These are phyloP conservation scores for Penicillium sp. DNA, from an alignment of 2,329 filamentous ascomycete species.

Conservation along the genomic window DNA sequence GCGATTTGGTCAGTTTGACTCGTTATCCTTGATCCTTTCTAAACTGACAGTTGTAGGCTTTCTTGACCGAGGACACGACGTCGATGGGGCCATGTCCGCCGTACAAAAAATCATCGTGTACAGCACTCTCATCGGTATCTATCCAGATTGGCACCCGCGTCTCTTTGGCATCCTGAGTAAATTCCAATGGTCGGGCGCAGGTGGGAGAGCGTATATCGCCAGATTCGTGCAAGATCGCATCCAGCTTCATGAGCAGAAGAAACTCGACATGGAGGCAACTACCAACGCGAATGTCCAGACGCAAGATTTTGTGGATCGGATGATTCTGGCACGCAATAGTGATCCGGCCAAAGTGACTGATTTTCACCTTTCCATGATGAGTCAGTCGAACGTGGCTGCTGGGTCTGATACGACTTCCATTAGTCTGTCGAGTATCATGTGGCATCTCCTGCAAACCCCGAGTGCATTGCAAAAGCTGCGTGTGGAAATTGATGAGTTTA, in stretches of 20 bases:
- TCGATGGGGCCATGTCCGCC: conserved; percentile 39
- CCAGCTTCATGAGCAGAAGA: conserved; percentile 20
- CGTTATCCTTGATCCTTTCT: background rate
- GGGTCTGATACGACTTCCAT: conserved; percentile 47
- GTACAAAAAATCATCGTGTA: conserved; percentile 37
- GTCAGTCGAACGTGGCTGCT: conserved; percentile 32
- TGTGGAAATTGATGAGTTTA: conserved; percentile 32
- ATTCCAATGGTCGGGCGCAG: conserved; percentile 28
- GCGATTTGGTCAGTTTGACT: conserved; percentile 20
- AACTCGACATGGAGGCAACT: conserved; percentile 9
- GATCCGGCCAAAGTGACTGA: conserved; percentile 41
- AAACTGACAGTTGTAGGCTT: conserved; percentile 38
- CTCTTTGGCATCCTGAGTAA: conserved; percentile 30
- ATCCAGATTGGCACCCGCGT: conserved; percentile 35
- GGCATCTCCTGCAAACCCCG: conserved; percentile 40
- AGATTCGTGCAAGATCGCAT: conserved; percentile 33
- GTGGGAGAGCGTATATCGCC: conserved; percentile 31
- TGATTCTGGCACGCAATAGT: conserved; percentile 39
- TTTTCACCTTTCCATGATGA: conserved; percentile 38
- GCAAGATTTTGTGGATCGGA: conserved; percentile 42
- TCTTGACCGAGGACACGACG: conserved; percentile 44
- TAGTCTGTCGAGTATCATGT: conserved; percentile 43
- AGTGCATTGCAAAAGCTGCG: conserved; percentile 22
- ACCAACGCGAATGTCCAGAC: conserved; percentile 14
- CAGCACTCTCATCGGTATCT: conserved; percentile 41